Percentiles rank a stretch among this genome's conserved stretches.
phyloP scores from a whole-genome alignment of 495 filamentous ascomycete species.

The Astrothelium macrocarpum region DNA sequence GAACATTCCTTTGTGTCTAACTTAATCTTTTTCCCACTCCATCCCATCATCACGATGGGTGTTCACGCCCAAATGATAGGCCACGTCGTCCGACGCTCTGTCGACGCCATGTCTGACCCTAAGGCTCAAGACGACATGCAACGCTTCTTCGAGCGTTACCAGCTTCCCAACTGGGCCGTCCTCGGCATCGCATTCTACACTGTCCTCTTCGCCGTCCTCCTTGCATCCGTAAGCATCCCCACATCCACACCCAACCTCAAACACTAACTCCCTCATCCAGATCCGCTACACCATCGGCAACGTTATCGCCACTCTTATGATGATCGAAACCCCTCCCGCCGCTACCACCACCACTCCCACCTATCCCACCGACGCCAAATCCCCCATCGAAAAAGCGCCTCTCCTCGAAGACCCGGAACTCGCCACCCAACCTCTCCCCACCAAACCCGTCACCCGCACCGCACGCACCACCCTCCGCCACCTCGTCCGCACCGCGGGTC shows the following conservation, averaged over 20 bases:
- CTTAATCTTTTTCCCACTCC: neutral
- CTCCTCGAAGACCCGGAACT: conserved; percentile 19
- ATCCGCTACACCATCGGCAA: conserved; percentile 49
- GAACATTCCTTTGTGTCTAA: neutral
- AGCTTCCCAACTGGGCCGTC: conserved; percentile 11
- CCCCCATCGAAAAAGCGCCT: conserved; percentile 23
- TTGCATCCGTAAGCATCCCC: conserved; percentile 21
- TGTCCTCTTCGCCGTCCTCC: conserved; percentile 18
- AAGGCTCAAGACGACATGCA: conserved; percentile 16
- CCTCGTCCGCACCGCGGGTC: conserved; percentile 46
- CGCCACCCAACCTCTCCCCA: conserved; percentile 29
- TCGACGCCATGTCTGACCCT: conserved; percentile 7
- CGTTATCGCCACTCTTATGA: conserved; percentile 50
- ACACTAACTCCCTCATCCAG: conserved; percentile 19
- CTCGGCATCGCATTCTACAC: conserved; percentile 17
- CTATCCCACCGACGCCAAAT: conserved; percentile 18
- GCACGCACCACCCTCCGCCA: conserved; percentile 49
- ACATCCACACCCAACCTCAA: neutral
- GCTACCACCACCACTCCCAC: conserved; percentile 49
- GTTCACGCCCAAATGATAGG: conserved; percentile 3
- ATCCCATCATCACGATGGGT: neutral
- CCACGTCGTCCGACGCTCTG: conserved; percentile 17
- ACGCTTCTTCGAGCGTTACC: neutral
- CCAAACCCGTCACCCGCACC: conserved; percentile 50
- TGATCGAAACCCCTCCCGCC: conserved; percentile 54